These are phyloP conservation scores for Ustilago tritici DNA, from an alignment of 1,284 basidiomycete genomes.

Conservation along the genomic window DNA sequence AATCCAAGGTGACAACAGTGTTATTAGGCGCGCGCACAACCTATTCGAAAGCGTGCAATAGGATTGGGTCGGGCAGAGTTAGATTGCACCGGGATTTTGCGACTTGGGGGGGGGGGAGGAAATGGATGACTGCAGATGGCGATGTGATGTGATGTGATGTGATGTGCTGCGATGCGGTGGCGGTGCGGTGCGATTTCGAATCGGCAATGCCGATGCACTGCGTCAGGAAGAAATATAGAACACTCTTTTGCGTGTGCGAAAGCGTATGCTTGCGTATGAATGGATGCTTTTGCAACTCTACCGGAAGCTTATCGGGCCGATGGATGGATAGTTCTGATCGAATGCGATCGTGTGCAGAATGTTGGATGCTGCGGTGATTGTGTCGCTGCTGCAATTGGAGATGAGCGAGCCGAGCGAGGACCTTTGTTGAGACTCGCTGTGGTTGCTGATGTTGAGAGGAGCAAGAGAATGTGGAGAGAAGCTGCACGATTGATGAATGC, in stretches of 20 bases:
- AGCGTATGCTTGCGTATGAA: constrained; percentile 5
- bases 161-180: constrained; percentile 12
- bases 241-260: not conserved
- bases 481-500: not conserved
- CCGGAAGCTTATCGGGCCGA: not conserved
- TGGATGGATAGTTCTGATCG: not conserved
- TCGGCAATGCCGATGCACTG: constrained; percentile 25
- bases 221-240: constrained; percentile 12
- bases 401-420: not conserved
- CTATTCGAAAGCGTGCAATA: constrained; percentile 16
- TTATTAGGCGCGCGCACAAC: not conserved
- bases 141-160: constrained; percentile 16
- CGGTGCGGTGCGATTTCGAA: constrained; percentile 36
- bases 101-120: not conserved
- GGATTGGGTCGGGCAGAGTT: constrained; percentile 15
- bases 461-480: not conserved
- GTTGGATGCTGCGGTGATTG: not conserved
- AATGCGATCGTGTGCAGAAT: not conserved
- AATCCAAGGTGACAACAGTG: constrained; percentile 33
- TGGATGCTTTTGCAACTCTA: constrained; percentile 3
- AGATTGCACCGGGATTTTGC: not conserved
- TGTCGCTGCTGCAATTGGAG: not conserved
- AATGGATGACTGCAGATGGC: constrained; percentile 17
- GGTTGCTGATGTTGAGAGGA: not conserved
- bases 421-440: not conserved